Evolutionary conservation across 768 basidiomycete species (phyloP), one percentile per base, ranked within the genome.

Genomic region (Russula sp.): DNA sequence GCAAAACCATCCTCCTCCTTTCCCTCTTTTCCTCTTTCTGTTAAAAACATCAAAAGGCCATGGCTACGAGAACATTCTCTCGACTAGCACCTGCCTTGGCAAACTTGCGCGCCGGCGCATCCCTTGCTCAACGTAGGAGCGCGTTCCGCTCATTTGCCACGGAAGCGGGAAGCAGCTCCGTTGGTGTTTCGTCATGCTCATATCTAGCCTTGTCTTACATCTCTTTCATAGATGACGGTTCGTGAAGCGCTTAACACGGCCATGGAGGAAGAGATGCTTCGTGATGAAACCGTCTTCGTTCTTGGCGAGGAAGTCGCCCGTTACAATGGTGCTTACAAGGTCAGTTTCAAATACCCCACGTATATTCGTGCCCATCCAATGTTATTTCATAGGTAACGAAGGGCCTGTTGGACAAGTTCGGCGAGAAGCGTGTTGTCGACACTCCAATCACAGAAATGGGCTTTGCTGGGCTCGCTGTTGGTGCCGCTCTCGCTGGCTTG

Each of bases 241-340:
- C 92, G 97, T 71, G 97, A 99, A 59, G 97, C 97, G 47, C 87
- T 99, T 66, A 98, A 98, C 76, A 77, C 86, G 58, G 97, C 97
- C 34, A 94, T 99, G 91, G 97, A 98, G 78, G 97, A 99, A 77
- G 97, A 99, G 78, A 98, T 99, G 97, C 73, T 87, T 69, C 86
- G 93, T 48, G 97, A 99, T 75, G 90, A 95, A 73, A 87, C 79
- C 39, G 97, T 99, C 45, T 99, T 96, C 76, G 77, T 99, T 69
- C 75, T 99, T 65, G 97, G 97, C 61, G 97, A 99, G 76, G 97
- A 99, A 73, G 97, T 99, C 63, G 96, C 96, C 53, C 85, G 92
- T 68, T 99, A 99, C 79, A 98, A 99, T 72, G 93, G 93, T 75
- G 93, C 93, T 65, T 95, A 94, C 84, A 94, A 94, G 83, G 91